A percentile compares a stretch with the other conserved stretches of the same genome.
These are phyloP conservation scores for Aegilops speltoides DNA, from an alignment of 176 grass and related monocot genomes.

Conservation along the genomic window DNA sequence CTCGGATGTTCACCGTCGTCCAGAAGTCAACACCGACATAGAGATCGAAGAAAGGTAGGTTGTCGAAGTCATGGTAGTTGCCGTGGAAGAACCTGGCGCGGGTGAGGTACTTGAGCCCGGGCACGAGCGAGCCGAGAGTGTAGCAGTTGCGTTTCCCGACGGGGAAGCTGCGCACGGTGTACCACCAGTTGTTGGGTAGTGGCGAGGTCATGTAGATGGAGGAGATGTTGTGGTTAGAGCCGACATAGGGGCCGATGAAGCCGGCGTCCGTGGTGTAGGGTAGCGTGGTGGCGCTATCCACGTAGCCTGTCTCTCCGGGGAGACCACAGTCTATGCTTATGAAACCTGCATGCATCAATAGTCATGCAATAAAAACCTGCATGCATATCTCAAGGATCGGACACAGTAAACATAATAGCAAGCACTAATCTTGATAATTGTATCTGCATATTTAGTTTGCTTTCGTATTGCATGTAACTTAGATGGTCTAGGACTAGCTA, in stretches of 20 bases:
- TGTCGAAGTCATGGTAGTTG: conserved; percentile 47
- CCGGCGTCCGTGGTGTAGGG: conserved; percentile 19
- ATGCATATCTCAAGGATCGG: too few species aligned
- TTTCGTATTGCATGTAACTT: too few species aligned
- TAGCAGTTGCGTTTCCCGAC: conserved; percentile 46
- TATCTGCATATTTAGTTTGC: too few species aligned
- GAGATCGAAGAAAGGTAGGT: conserved; percentile 40
- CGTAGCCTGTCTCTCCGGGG: conserved; percentile 21
- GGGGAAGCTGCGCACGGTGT: conserved; percentile 51
- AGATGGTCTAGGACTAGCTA: too few species aligned
- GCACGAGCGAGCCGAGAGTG: conserved; percentile 24
- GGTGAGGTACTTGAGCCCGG: conserved; percentile 42
- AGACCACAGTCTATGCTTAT: conserved; percentile 61
- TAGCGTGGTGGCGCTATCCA: conserved; percentile 12
- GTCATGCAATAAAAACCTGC: too few species aligned
- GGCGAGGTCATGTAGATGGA: not conserved
- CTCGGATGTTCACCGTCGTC: conserved; percentile 33
- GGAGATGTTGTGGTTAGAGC: conserved; percentile 42
- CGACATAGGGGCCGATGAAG: conserved; percentile 42
- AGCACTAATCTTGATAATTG: not conserved
- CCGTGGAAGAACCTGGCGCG: conserved; percentile 47
- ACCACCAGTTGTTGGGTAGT: not conserved
- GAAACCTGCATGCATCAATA: conserved; percentile 33
- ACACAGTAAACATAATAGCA: too few species aligned
- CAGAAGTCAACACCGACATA: conserved; percentile 52